A percentile compares a stretch with the other conserved stretches of the same genome.
These are phyloP conservation scores for Candida hungchunana DNA, from an alignment of 805 yeast genomes.

Conservation along the genomic window DNA sequence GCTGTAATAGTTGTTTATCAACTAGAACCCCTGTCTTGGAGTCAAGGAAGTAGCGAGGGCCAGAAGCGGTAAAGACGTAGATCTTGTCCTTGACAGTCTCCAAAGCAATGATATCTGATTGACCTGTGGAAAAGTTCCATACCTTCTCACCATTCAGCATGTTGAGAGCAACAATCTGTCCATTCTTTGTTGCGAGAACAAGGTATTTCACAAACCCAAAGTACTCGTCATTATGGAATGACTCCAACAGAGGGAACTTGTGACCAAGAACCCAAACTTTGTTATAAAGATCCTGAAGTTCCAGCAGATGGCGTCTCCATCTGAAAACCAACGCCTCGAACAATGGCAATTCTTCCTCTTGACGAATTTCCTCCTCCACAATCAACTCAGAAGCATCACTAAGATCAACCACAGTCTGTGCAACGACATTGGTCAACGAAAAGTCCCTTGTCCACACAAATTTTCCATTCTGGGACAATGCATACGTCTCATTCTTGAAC, in stretches of 20 bases:
- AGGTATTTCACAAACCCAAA: conserved; percentile 46
- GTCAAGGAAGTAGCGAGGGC: conserved; percentile 20
- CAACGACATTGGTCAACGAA: conserved; percentile 35
- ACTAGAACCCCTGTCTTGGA: conserved; percentile 28
- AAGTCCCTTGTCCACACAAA: conserved; percentile 41
- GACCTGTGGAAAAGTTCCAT: conserved; percentile 36
- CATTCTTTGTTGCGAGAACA: conserved; percentile 36
- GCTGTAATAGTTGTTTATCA: conserved; percentile 11
- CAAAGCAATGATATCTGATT: conserved; percentile 21
- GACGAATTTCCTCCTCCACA: conserved; percentile 26
- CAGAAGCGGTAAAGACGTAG: conserved; percentile 20
- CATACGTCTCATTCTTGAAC: conserved; percentile 12
- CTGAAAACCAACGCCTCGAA: conserved; percentile 31
- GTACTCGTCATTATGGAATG: conserved; percentile 20
- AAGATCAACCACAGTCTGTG: conserved; percentile 30
- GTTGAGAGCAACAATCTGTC: conserved; percentile 41
- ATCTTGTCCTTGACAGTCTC: conserved; percentile 19
- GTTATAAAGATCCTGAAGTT: conserved; percentile 14
- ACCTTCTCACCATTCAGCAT: conserved; percentile 33
- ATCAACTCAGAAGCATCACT: conserved; percentile 19
- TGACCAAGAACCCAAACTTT: conserved; percentile 10
- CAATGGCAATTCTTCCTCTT: conserved; percentile 29
- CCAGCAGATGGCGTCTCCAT: conserved; percentile 26
- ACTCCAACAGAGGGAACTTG: conserved; percentile 2
- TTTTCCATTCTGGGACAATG: conserved; percentile 10